Conservation (phyloP, 2,329 filamentous ascomycete genomes). For the Penicillium sp. region DNA sequence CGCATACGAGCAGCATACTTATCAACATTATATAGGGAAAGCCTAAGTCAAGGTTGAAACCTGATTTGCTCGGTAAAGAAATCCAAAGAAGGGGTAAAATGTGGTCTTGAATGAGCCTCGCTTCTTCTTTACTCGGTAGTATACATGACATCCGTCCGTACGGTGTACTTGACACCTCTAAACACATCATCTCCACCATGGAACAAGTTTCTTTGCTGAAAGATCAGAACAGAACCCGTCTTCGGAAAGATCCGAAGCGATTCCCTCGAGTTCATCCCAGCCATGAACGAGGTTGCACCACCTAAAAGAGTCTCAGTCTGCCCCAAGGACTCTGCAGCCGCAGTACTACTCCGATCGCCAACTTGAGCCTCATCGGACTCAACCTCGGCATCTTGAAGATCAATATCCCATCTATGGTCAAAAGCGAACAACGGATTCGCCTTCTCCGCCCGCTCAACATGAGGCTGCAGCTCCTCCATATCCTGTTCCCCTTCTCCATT, state of each 20-base stretch:
- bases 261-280: constrained; percentile 31
- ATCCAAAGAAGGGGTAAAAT: background rate
- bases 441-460: constrained; percentile 19
- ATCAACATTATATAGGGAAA: too few relatives aligned
- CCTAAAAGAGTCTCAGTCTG: constrained; percentile 44
- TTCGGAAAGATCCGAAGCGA: constrained; percentile 49
- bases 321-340: constrained; percentile 6
- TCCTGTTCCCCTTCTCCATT: constrained; percentile 46
- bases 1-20: background rate
- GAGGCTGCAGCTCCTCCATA: constrained; percentile 25
- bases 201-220: constrained; percentile 54
- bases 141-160: constrained; percentile 59
- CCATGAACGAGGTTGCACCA: constrained; percentile 55
- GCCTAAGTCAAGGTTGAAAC: background rate
- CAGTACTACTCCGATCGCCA: background rate
- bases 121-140: background rate
- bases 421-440: background rate
- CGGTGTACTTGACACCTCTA: constrained; percentile 54
- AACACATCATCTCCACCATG: constrained; percentile 57
- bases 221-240: constrained; percentile 53
- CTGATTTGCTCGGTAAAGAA: background rate
- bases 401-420: too few relatives aligned
- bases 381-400: background rate
- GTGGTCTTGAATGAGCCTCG: too few relatives aligned
- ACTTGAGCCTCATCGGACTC: background rate